Evolutionary conservation across 2,329 filamentous ascomycete species (phyloP), one percentile per base, ranked within the genome.

Genomic region (Alternaria conjuncta): DNA sequence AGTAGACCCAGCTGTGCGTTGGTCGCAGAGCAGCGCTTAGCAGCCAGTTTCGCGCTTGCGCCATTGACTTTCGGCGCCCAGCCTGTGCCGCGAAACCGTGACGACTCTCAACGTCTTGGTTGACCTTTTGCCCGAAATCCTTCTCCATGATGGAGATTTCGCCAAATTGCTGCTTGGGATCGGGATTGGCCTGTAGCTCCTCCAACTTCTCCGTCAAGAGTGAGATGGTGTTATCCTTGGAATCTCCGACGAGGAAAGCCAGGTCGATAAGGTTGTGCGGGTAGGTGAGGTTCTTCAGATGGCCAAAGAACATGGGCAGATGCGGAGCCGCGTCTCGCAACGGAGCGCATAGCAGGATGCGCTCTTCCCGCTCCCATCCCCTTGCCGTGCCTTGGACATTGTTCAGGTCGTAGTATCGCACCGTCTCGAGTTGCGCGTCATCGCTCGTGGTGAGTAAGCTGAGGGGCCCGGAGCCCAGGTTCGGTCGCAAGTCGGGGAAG

Each of bases 121-220:
- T 93, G 64, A 99, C 96, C 79, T 95, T 95, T 79, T 99, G 96
- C 4, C 96, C 96, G 83, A 99, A 99, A 80, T 99, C 95, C 83
- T 99, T 99, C 82, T 98, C 93, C 69, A 99, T 94, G 64, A 99
- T 96, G 1, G 93, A 97, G 62, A 99, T 96, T 82, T 99, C 96
- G 64, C 96, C 96, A 77, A 94, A 99, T 15, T 91, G 90, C 81
- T 94, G 90, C 71, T 89, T 90, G 11, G 90, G 89, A 71, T 97
- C 92, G 21, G 90, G 85, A 65, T 96, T 88, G 23, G 88, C 89
- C 82, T 99, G 96, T 13, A 97, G 86, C 44, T 89, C 88, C 71
- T 93, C 88, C 57, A 99, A 83, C 73, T 92, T 89, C 61, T 92
- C 84, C 6, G 90, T 88, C 55, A 99, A 86, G 50, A 96, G 86